phyloP scores from a whole-genome alignment of 345 rosid genomes.

The Crucihimalaya himalaica region DNA sequence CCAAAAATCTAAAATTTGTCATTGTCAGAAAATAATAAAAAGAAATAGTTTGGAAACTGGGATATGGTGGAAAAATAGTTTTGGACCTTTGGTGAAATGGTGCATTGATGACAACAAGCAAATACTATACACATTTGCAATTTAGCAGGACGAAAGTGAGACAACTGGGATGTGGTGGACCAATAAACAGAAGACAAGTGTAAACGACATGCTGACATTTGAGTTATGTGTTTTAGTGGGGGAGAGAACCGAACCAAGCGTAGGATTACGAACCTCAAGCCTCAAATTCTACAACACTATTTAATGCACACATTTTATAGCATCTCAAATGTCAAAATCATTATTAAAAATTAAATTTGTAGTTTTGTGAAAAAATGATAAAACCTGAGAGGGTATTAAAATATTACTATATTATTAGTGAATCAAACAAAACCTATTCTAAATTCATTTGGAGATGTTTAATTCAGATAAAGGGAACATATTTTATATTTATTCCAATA shows the following conservation, averaged over 20 bases:
- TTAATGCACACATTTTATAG: neutral
- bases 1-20: neutral
- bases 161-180: neutral
- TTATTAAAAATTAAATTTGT: no score
- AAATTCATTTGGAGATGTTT: neutral
- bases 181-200: neutral
- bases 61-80: no score
- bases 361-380: neutral
- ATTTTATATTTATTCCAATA: neutral
- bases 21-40: no score
- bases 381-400: neutral
- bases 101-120: slow-evolving; percentile 15
- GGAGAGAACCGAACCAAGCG: neutral
- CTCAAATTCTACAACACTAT: neutral
- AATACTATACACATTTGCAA: neutral
- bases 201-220: neutral
- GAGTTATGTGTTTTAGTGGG: neutral
- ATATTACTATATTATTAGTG: neutral
- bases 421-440: neutral
- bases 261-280: neutral
- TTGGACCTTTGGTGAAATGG: slow-evolving; percentile 6
- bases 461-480: neutral
- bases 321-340: slow-evolving; percentile 2
- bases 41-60: no score
- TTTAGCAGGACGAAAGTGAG: neutral